These are phyloP conservation scores for Termitomyces titanicus DNA, from an alignment of 768 basidiomycete species.

Conservation along the genomic window DNA sequence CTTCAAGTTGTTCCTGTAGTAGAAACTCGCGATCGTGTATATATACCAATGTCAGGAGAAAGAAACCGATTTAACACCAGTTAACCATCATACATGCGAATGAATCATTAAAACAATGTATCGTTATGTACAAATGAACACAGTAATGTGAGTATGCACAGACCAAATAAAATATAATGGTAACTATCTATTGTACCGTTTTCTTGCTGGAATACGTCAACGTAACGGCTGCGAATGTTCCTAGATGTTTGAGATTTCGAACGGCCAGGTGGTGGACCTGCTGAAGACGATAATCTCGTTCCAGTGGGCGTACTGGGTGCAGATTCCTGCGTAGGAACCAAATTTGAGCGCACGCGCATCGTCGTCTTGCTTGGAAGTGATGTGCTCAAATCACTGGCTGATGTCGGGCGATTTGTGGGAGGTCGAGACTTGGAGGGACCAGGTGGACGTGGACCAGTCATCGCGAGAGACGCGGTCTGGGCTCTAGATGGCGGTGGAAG, in stretches of 20 bases:
- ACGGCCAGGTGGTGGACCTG: conserved; percentile 45
- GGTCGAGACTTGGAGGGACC: conserved; percentile 22
- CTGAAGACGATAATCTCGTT: conserved; percentile 35
- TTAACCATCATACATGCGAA: neutral
- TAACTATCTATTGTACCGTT: conserved; percentile 22
- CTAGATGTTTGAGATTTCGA: conserved; percentile 62
- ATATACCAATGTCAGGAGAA: neutral
- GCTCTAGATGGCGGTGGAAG: conserved; percentile 81
- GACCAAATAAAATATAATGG: conserved; percentile 2
- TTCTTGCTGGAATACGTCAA: conserved; percentile 81
- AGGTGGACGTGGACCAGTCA: conserved; percentile 34
- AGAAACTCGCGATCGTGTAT: neutral
- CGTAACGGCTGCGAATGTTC: conserved; percentile 78
- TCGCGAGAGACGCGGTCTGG: conserved; percentile 81
- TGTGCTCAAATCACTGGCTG: conserved; percentile 57
- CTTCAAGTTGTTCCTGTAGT: neutral
- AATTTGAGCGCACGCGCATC: conserved; percentile 61
- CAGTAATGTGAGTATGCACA: conserved; percentile 12
- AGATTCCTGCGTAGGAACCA: conserved; percentile 53
- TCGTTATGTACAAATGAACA: conserved; percentile 3
- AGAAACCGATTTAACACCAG: neutral
- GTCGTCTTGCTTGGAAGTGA: conserved; percentile 50
- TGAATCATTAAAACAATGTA: neutral
- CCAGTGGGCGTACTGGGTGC: conserved; percentile 45
- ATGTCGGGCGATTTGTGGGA: conserved; percentile 53